Base-by-base conservation (phyloP, 108 stramenopile genomes). In the Bacterosira constricta region DNA sequence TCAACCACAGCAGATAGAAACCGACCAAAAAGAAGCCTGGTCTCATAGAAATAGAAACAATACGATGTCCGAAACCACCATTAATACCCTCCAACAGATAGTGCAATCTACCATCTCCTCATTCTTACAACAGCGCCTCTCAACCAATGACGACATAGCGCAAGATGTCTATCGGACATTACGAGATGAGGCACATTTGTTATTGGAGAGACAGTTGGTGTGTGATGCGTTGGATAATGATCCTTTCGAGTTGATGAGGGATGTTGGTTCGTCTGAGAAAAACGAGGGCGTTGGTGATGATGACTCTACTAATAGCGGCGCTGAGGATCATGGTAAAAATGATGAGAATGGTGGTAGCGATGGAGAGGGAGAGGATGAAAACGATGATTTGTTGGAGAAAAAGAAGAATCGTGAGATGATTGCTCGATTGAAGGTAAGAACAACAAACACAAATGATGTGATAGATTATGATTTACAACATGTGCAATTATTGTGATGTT, bases 131-230 rank as follows among this genome's bases (percentile, higher is more conserved):
- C 38, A 42, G 17, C 69, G 69, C 12, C 57, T 39, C 18, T 59
- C 66, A 26, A 12, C 50, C 37, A 35, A 74, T 31, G 73, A 51
- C 30, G 69, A 71, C 49, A 77, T 65, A 15, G 61, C 63, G n/a
- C 49, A 53, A n/a, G 91, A 92, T 72, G 85, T 92, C 15, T 80
- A 81, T n/a, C 87, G 91, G 26, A 55, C 80, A 1, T 67, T 92
- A 42, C 76, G 83, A 39, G 84, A 86, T 58, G 85, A 86, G 65
- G 79, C 91, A 6, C 31, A 42, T 20, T 56, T 92, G 46, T 45
- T 88, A 46, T 64, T 78, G 27, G 89, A 92, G 63, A 72, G 77
- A 4, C 69, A 90, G 61, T 37, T 54, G 13, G 41, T 86, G 10
- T 63, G 35, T 9, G 83, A 87, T 37, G 60, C 75, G 27, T 49